phyloP scores from a whole-genome alignment of 371 early-diverging fungal species.

The Parasitella parasitica region DNA sequence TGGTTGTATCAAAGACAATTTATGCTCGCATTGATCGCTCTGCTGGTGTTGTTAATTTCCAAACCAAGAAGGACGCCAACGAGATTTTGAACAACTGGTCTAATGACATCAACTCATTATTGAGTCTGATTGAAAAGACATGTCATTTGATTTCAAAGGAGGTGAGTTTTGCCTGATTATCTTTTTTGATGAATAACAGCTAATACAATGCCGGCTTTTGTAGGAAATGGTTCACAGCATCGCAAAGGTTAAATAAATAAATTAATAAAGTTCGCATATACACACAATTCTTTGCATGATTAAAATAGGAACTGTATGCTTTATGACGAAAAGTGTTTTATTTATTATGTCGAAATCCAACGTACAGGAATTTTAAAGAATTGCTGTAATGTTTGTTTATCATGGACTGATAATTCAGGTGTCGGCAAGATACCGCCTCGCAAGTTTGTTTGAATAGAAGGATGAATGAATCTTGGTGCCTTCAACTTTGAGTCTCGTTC shows the following conservation, averaged over 20 bases:
- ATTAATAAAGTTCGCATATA: background rate
- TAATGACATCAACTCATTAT: slow-evolving; percentile 79
- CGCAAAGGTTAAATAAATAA: slow-evolving; percentile 61
- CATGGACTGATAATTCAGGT: slow-evolving; percentile 20
- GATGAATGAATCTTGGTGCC: slow-evolving; percentile 47
- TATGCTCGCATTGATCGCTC: slow-evolving; percentile 95
- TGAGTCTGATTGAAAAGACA: slow-evolving; percentile 93
- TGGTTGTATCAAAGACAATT: slow-evolving; percentile 93
- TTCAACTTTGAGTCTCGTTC: slow-evolving; percentile 33
- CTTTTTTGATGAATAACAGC: too few species aligned
- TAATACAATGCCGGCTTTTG: too few species aligned
- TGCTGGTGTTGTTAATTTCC: slow-evolving; percentile 87
- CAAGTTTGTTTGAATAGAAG: slow-evolving; percentile 42
- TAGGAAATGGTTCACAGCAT: slow-evolving; percentile 82
- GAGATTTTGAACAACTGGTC: slow-evolving; percentile 93
- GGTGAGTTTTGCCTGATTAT: slow-evolving; percentile 20
- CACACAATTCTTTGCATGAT: background rate
- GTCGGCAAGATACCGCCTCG: slow-evolving; percentile 26
- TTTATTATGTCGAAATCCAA: background rate
- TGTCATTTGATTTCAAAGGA: slow-evolving; percentile 97
- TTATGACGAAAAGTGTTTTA: background rate
- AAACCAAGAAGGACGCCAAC: slow-evolving; percentile 80
- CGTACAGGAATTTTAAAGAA: slow-evolving; percentile 26
- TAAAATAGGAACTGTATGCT: too few species aligned
- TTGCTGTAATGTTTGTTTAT: slow-evolving; percentile 11